Evolutionary conservation across 495 filamentous ascomycete genomes (phyloP).

Genomic region (Alectoria sarmentosa): DNA sequence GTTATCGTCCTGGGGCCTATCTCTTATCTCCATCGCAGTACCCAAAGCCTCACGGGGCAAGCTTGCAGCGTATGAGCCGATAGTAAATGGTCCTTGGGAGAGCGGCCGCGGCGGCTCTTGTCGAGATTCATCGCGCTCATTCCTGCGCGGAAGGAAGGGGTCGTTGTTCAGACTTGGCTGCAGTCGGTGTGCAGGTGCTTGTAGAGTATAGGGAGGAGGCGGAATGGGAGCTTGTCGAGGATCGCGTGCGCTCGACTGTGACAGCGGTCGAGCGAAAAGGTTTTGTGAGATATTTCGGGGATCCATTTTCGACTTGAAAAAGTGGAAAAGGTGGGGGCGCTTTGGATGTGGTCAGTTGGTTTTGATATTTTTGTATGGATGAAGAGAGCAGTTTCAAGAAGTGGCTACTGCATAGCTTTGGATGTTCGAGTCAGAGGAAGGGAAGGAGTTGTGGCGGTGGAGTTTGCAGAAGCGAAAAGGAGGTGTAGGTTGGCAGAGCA

Average conservation of each 20-base stretch:
- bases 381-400: background rate
- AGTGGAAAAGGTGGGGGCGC: background rate
- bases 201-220: constrained; percentile 21
- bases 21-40: constrained; percentile 6
- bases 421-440: background rate
- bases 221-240: constrained; percentile 22
- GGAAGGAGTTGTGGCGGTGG: background rate
- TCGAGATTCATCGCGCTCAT: constrained; percentile 10
- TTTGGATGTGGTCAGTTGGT: background rate
- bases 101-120: constrained; percentile 6
- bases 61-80: background rate
- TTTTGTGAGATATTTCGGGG: constrained; percentile 13
- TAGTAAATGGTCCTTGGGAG: background rate
- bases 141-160: constrained; percentile 16
- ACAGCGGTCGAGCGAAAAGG: constrained; percentile 18
- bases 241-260: constrained; percentile 18
- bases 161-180: constrained; percentile 13
- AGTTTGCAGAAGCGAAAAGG: background rate
- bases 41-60: background rate
- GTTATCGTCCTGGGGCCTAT: constrained; percentile 8
- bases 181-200: constrained; percentile 7
- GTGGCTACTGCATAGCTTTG: background rate
- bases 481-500: background rate
- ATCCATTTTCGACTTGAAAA: constrained; percentile 20
- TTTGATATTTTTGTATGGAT: background rate